These are phyloP conservation scores for Ricinus communis DNA, from an alignment of 345 rosid species.

Conservation along the genomic window DNA sequence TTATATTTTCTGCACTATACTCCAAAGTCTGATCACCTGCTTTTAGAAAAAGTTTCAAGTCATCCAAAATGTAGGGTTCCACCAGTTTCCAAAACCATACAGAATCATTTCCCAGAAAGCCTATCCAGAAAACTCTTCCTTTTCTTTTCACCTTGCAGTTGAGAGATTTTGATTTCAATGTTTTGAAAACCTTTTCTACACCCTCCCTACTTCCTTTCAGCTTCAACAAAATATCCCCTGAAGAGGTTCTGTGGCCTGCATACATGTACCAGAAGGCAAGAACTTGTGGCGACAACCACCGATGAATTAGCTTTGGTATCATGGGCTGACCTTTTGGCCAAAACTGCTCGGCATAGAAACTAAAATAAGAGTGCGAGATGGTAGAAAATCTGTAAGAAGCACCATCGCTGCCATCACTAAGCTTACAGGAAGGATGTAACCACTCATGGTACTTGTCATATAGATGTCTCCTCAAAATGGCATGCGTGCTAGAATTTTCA, in stretches of 20 bases:
- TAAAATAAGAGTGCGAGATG: conserved; percentile 54
- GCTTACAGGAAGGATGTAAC: conserved; percentile 60
- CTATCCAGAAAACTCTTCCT: conserved; percentile 73
- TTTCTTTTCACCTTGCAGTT: conserved; percentile 73
- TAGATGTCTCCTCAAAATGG: conserved; percentile 55
- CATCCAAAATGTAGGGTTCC: conserved; percentile 58
- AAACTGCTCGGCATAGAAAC: conserved; percentile 76
- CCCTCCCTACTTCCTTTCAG: conserved; percentile 66
- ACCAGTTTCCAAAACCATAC: conserved; percentile 64
- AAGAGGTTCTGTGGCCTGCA: conserved; percentile 55
- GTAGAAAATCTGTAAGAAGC: conserved; percentile 52
- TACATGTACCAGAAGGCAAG: conserved; percentile 91
- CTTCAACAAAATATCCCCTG: conserved; percentile 64
- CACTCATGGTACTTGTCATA: conserved; percentile 66
- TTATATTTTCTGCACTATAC: conserved; percentile 18
- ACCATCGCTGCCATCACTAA: conserved; percentile 28
- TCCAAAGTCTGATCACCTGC: conserved; percentile 18
- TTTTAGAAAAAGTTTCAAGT: conserved; percentile 42
- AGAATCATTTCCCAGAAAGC: conserved; percentile 66
- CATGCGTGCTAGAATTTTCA: conserved; percentile 50
- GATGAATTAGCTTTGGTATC: conserved; percentile 82
- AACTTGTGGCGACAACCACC: conserved; percentile 74
- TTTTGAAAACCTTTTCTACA: conserved; percentile 51
- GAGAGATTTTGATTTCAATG: conserved; percentile 58
- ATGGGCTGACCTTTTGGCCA: conserved; percentile 53